Conservation (phyloP, 805 yeast species). For the Debaryomyces castellii region DNA sequence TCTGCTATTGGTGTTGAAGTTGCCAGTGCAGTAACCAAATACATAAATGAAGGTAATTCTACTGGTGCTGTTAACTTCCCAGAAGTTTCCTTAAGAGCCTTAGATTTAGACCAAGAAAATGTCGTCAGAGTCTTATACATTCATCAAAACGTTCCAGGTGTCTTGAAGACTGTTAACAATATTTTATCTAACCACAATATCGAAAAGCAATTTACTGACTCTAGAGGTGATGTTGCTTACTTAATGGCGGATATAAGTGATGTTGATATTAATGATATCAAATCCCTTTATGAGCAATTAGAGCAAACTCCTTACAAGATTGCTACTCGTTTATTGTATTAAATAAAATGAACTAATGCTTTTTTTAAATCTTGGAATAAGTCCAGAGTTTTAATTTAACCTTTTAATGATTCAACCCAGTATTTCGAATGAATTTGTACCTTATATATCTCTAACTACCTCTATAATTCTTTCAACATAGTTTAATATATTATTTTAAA, state of each 20-base stretch:
- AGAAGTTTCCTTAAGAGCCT: constrained; percentile 87
- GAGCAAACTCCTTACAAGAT: constrained; percentile 89
- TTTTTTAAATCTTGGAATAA: background rate
- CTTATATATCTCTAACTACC: background rate
- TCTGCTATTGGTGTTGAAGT: constrained; percentile 97
- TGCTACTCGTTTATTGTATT: constrained; percentile 86
- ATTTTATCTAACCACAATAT: constrained; percentile 92
- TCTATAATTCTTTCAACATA: constrained; percentile 1
- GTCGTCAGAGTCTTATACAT: constrained; percentile 92
- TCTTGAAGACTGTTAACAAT: constrained; percentile 93
- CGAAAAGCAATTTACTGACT: constrained; percentile 97
- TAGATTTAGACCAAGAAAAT: constrained; percentile 82
- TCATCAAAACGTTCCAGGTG: constrained; percentile 99
- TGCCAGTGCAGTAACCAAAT: constrained; percentile 78
- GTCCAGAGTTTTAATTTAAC: background rate
- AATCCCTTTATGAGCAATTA: constrained; percentile 77
- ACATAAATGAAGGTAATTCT: constrained; percentile 94
- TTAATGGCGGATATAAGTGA: constrained; percentile 95
- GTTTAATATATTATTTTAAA: background rate
- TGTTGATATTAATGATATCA: constrained; percentile 80
- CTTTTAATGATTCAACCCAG: background rate
- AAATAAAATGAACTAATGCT: constrained; percentile 12
- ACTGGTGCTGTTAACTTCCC: constrained; percentile 98
- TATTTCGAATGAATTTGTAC: background rate
- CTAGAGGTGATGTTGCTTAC: constrained; percentile 93